These are phyloP conservation scores for Megacollybia platyphylla DNA, from an alignment of 1,284 basidiomycete species.

Conservation along the genomic window DNA sequence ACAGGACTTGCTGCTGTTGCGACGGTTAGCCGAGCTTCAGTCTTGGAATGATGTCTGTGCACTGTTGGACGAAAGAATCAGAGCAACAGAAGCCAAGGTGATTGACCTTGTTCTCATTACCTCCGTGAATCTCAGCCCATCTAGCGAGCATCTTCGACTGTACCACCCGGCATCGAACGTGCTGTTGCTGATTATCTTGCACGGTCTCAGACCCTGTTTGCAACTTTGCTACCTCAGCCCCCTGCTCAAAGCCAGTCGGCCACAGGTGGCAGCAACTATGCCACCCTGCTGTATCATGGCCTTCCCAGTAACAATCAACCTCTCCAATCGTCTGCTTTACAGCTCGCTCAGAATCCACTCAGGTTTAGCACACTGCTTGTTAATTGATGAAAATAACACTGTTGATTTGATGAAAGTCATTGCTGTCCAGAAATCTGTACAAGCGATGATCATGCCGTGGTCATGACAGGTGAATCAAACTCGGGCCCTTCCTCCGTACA, in stretches of 20 bases:
- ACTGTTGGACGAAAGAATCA: conserved; percentile 17
- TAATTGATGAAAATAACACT: conserved; percentile 7
- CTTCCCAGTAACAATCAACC: conserved; percentile 28
- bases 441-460: not conserved
- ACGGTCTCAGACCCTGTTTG: conserved; percentile 36
- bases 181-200: conserved; percentile 18
- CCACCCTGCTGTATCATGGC: conserved; percentile 28
- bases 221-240: conserved; percentile 25
- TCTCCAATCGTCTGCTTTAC: conserved; percentile 29
- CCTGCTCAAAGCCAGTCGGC: conserved; percentile 9
- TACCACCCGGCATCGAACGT: conserved; percentile 4
- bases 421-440: not conserved
- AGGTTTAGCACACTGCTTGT: conserved; percentile 36
- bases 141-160: not conserved
- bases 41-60: conserved; percentile 17
- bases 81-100: conserved; percentile 14
- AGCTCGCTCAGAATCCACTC: conserved; percentile 40
- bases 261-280: conserved; percentile 17
- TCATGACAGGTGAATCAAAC: not conserved
- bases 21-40: conserved; percentile 25
- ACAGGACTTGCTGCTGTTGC: conserved; percentile 41
- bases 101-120: not conserved
- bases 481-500: not conserved
- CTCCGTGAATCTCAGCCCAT: no score
- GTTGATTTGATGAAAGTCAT: no score